phyloP scores from a whole-genome alignment of 2,329 filamentous ascomycete species.

The Sclerotinia minor region DNA sequence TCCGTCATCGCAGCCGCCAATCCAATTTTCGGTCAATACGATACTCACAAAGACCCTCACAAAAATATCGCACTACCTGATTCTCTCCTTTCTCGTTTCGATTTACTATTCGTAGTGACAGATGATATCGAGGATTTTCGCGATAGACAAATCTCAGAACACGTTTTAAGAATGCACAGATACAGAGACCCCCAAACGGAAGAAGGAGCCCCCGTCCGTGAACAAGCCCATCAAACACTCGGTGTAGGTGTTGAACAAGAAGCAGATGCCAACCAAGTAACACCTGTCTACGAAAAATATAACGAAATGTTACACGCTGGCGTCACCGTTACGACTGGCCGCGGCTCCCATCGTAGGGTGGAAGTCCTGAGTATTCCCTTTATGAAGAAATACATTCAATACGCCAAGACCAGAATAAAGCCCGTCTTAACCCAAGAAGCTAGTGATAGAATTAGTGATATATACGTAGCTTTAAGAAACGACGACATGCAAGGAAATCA shows the following conservation, averaged over 20 bases:
- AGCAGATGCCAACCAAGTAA: constrained; percentile 69
- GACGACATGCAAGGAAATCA: constrained; percentile 95
- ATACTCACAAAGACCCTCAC: constrained; percentile 97
- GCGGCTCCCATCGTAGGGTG: constrained; percentile 72
- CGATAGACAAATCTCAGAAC: constrained; percentile 90
- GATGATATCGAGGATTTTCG: constrained; percentile 95
- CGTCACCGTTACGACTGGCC: constrained; percentile 72
- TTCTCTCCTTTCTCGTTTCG: constrained; percentile 95
- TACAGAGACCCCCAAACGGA: constrained; percentile 92
- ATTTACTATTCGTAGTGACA: constrained; percentile 95
- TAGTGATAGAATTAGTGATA: constrained; percentile 84
- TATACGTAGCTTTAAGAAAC: constrained; percentile 90
- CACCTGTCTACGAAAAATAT: constrained; percentile 93
- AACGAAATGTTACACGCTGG: constrained; percentile 95
- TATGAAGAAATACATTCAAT: constrained; percentile 99
- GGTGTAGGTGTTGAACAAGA: constrained; percentile 84
- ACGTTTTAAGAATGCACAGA: constrained; percentile 94
- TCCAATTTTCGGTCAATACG: constrained; percentile 97
- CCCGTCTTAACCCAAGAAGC: constrained; percentile 88
- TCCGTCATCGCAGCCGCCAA: constrained; percentile 96
- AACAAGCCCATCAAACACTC: constrained; percentile 79
- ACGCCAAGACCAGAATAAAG: constrained; percentile 89
- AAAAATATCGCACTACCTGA: constrained; percentile 97
- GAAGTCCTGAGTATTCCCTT: constrained; percentile 95
- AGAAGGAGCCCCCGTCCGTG: constrained; percentile 90